These are phyloP conservation scores for Lachnellula hyalina DNA, from an alignment of 2,329 filamentous ascomycete genomes.

Conservation along the genomic window DNA sequence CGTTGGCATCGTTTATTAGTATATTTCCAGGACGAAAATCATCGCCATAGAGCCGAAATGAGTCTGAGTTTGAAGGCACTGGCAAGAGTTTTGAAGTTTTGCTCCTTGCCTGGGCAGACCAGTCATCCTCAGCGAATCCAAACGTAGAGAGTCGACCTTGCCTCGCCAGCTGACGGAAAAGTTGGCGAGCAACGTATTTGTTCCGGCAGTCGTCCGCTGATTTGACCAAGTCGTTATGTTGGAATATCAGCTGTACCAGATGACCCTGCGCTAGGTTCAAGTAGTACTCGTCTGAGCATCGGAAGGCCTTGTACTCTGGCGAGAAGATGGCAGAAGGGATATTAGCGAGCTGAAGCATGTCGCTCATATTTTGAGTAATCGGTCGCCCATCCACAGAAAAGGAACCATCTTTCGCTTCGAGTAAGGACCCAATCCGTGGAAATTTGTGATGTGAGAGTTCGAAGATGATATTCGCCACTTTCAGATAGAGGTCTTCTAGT, in stretches of 20 bases:
- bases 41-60: neutral
- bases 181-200: neutral
- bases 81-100: neutral
- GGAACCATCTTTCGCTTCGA: slow-evolving; percentile 2
- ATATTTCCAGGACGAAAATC: neutral
- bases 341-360: neutral
- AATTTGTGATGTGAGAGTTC: slow-evolving; percentile 4
- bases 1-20: neutral
- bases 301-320: neutral
- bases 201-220: neutral
- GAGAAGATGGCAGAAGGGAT: neutral
- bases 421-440: slow-evolving; percentile 6
- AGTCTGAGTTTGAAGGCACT: neutral
- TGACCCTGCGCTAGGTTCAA: neutral
- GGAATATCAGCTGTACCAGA: neutral
- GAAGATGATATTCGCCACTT: slow-evolving; percentile 1
- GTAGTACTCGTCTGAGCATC: neutral
- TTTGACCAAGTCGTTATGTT: neutral
- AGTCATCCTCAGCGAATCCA: slow-evolving; percentile 1
- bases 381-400: neutral
- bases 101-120: neutral
- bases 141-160: neutral
- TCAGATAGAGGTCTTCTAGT: neutral
- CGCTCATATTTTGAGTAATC: neutral
- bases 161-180: slow-evolving; percentile 21